Base-by-base conservation (phyloP, 106 monocot genomes). In the Dactylorhiza incarnata region DNA sequence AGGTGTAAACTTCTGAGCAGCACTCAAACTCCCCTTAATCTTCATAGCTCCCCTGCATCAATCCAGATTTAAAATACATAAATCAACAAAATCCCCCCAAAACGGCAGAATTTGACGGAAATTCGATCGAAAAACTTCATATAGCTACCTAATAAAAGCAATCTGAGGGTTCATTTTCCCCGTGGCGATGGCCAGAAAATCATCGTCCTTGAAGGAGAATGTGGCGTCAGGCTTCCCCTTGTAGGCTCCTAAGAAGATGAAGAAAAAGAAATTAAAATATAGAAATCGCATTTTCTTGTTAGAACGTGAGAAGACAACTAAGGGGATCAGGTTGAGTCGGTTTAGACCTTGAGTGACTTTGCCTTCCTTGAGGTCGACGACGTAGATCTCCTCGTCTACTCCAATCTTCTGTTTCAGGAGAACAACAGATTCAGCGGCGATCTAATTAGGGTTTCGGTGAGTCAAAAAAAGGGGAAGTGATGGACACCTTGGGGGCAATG, bases 131-230 rank as follows among this genome's bases (percentile, higher is more conserved):
- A 48, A 72, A 67, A 63, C 47, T 47, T 68, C 59, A 71, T 50
- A 48, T 44, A 14, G 0, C 44, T 22, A 91, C 97, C 97, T 91
- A 53, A 99, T 83, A 71, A 99, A 99, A 49, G 93, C 93, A 76
- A 99, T 91, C 78, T 99, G 97, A 19, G 97, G 93, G 73, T 99
- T 99, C 97, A 89, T 78, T 81, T 99, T 99, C 48, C 97, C 97
- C 0, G 78, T 81, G 10, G 91, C 89, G 6, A 99, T 84, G 0
- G 91, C 85, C 7, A 99, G 20, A 82, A 99, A 99, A 81, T 99
- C 94, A 5, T 68, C 72, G 62, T 99, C 97, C 11, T 82, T 84
- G 81, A 99, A 99, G 13, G 97, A 99, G 74, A 99, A 93, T 3
- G 91, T 91, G 3, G 86, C 94, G 51, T 99, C 97, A 1, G 97